phyloP scores from a whole-genome alignment of 2,329 filamentous ascomycete species.

The Drechslerella coelobrocha region DNA sequence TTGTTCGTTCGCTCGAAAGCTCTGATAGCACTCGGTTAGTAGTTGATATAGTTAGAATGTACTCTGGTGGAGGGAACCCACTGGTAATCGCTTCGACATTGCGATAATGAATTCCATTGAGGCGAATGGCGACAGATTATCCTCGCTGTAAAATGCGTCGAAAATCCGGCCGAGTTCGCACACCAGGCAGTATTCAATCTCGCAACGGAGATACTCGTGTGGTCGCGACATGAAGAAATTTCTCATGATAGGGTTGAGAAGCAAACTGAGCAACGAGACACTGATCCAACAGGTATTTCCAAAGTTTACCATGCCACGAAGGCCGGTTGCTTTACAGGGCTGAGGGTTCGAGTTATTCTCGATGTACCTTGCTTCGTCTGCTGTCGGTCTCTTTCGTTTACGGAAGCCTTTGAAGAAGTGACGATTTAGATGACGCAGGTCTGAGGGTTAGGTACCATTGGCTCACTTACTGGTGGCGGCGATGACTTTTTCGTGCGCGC shows the following conservation, averaged over 20 bases:
- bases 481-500: conserved; percentile 64
- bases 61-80: not conserved
- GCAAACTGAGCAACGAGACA: conserved; percentile 88
- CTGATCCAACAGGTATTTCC: conserved; percentile 99
- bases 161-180: conserved; percentile 70
- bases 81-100: conserved; percentile 29
- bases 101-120: conserved; percentile 46
- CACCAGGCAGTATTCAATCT: conserved; percentile 59
- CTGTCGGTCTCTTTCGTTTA: conserved; percentile 39
- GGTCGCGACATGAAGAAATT: conserved; percentile 93
- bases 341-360: conserved; percentile 77
- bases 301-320: conserved; percentile 94
- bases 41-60: not conserved
- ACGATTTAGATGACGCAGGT: conserved; percentile 2
- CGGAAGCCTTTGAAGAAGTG: conserved; percentile 7
- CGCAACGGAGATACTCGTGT: conserved; percentile 78
- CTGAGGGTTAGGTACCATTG: conserved; percentile 61
- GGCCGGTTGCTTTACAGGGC: conserved; percentile 80
- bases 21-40: conserved; percentile 12
- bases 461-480: conserved; percentile 71
- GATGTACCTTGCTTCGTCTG: conserved; percentile 77
- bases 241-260: conserved; percentile 89
- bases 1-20: conserved; percentile 34
- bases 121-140: conserved; percentile 52
- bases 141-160: conserved; percentile 68